phyloP scores from a whole-genome alignment of 108 stramenopile genomes.

The Seminavis robusta region DNA sequence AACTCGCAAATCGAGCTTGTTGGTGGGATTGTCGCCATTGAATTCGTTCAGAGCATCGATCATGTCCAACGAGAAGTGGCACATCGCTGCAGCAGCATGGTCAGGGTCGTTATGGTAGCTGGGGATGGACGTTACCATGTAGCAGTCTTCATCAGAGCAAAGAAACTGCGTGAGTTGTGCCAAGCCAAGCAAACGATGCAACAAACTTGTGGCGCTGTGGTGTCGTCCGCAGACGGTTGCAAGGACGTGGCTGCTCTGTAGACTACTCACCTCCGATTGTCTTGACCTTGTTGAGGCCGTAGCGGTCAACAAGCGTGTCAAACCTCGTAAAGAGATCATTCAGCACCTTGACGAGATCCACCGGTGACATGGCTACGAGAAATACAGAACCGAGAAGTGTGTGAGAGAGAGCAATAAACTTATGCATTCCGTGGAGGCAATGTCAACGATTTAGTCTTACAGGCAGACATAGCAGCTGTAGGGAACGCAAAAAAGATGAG shows the following conservation, averaged over 20 bases:
- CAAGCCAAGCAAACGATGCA: no score
- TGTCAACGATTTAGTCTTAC: no score
- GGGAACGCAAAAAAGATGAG: neutral
- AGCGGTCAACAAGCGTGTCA: constrained; percentile 35
- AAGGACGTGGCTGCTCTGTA: no score
- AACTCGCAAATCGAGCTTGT: constrained; percentile 2
- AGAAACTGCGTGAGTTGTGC: no score
- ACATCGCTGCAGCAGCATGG: constrained; percentile 39
- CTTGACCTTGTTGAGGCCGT: constrained; percentile 58
- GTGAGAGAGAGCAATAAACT: no score
- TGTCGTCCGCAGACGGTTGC: no score
- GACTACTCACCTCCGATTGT: constrained; percentile 34
- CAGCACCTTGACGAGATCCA: constrained; percentile 36
- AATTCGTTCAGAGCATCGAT: constrained; percentile 29
- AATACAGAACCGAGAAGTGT: no score
- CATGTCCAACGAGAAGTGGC: constrained; percentile 49
- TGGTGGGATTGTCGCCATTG: constrained; percentile 17
- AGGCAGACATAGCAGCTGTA: neutral
- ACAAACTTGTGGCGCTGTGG: no score
- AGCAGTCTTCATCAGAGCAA: no score
- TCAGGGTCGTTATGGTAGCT: constrained; percentile 29
- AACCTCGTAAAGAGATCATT: constrained; percentile 48
- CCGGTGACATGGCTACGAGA: constrained; percentile 30
- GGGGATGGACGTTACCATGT: constrained; percentile 32
- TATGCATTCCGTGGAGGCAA: no score